Evolutionary conservation across 441 rosid species (phyloP).

Genomic region (Erysimum cheiri): DNA sequence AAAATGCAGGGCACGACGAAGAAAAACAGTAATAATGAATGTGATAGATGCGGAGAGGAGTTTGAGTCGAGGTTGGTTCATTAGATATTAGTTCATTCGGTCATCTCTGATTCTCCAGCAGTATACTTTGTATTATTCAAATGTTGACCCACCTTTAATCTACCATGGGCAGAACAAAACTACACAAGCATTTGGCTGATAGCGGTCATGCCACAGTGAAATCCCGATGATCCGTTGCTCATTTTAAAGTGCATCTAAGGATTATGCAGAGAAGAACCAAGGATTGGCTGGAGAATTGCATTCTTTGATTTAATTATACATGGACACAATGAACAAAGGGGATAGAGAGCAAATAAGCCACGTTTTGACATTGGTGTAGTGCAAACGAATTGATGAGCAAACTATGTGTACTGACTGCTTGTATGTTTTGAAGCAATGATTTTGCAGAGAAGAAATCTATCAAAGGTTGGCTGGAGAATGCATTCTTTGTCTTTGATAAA

Average conservation of each 20-base stretch:
- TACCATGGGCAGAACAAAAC: conserved; percentile 60
- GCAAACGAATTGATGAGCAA: conserved; percentile 5
- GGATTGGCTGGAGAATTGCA: conserved; percentile 31
- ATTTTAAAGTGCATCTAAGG: conserved; percentile 19
- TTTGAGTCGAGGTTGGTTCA: conserved; percentile 76
- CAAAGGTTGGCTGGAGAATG: conserved; percentile 3
- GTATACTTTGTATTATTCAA: conserved; percentile 9
- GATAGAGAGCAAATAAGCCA: conserved; percentile 16
- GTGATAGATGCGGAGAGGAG: conserved; percentile 88
- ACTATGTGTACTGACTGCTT: conserved; percentile 19
- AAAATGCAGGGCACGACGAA: conserved; percentile 66
- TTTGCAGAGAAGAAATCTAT: conserved; percentile 25
- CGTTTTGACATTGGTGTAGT: conserved; percentile 21
- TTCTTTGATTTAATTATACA: conserved; percentile 39
- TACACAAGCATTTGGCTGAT: conserved; percentile 83
- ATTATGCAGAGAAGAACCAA: conserved; percentile 30
- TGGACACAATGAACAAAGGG: conserved; percentile 2
- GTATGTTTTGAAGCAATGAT: conserved; percentile 5
- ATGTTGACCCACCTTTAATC: conserved; percentile 7
- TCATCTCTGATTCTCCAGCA: conserved; percentile 11
- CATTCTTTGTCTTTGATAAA: conserved; percentile 8
- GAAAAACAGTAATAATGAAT: conserved; percentile 55
- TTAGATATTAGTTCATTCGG: too few relatives aligned
- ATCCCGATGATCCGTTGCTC: conserved; percentile 47
- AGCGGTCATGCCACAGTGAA: conserved; percentile 75